Conservation (phyloP, 192 early-diverging fungal species). For the Gamsiella multidivaricata region DNA sequence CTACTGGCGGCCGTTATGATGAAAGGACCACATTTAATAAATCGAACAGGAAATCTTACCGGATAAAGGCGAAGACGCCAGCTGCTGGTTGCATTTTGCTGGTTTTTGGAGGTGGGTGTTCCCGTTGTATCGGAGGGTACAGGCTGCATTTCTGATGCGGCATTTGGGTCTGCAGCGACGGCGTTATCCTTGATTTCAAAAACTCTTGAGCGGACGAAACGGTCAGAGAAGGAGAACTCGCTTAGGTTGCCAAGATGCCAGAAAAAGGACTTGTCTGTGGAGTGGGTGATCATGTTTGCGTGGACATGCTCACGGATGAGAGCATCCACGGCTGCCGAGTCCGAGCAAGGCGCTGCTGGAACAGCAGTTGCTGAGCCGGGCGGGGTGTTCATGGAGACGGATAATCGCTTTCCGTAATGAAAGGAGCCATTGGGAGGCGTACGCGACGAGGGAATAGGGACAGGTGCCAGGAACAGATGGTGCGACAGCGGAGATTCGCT, state of each 20-base stretch:
- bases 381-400: slow-evolving; percentile 34
- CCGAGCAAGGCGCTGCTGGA: slow-evolving; percentile 23
- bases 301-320: slow-evolving; percentile 37
- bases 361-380: slow-evolving; percentile 31
- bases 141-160: no score
- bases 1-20: slow-evolving; percentile 5
- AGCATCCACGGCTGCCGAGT: slow-evolving; percentile 21
- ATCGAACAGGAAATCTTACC: slow-evolving; percentile 14
- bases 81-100: slow-evolving; percentile 12
- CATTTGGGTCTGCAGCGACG: neutral
- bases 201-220: slow-evolving; percentile 46
- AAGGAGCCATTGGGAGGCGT: slow-evolving; percentile 39
- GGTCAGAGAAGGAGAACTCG: slow-evolving; percentile 51
- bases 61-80: slow-evolving; percentile 51
- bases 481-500: slow-evolving; percentile 22
- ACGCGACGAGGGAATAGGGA: slow-evolving; percentile 39
- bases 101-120: neutral
- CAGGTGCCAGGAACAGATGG: slow-evolving; percentile 38
- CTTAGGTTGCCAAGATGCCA: slow-evolving; percentile 51
- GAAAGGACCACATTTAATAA: no score
- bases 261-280: slow-evolving; percentile 30
- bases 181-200: slow-evolving; percentile 28
- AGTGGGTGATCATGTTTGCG: slow-evolving; percentile 16
- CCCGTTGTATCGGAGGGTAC: neutral
- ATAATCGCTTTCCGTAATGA: slow-evolving; percentile 10